phyloP scores from a whole-genome alignment of 2,329 filamentous ascomycete genomes.

The Colletotrichum nymphaeae region DNA sequence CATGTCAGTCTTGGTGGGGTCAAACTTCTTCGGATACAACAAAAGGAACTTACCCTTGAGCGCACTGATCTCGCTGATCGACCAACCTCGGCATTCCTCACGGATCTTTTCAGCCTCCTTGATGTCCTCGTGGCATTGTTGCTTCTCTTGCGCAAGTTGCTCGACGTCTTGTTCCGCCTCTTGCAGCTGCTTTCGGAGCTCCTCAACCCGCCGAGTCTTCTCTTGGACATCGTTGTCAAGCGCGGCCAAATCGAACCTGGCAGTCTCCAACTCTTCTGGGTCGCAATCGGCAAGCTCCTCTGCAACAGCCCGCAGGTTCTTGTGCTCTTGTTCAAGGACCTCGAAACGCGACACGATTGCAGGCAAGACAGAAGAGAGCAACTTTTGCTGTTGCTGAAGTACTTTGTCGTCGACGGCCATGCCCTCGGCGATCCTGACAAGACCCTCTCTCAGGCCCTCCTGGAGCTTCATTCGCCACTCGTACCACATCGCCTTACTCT shows the following conservation, averaged over 20 bases:
- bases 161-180: conserved; percentile 75
- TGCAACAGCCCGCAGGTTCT: conserved; percentile 77
- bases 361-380: conserved; percentile 77
- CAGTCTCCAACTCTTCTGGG: conserved; percentile 78
- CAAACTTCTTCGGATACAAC: neutral
- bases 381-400: conserved; percentile 74
- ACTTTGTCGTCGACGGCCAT: conserved; percentile 79
- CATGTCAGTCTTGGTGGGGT: conserved; percentile 49
- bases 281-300: conserved; percentile 83
- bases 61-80: conserved; percentile 79
- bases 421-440: conserved; percentile 79
- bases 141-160: conserved; percentile 73
- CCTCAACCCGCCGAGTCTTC: conserved; percentile 75
- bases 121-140: conserved; percentile 78
- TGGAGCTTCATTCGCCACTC: conserved; percentile 95
- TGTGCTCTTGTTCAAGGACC: conserved; percentile 70
- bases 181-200: conserved; percentile 74
- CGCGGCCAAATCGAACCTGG: conserved; percentile 74
- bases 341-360: conserved; percentile 70
- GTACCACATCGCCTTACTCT: conserved; percentile 98
- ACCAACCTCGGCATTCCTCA: conserved; percentile 92
- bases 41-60: conserved; percentile 72
- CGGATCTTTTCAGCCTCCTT: conserved; percentile 83
- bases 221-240: conserved; percentile 76
- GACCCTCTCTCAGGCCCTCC: conserved; percentile 81